Evolutionary conservation across 2,329 filamentous ascomycete species (phyloP).

Genomic region (Metarhizium guizhouense): DNA sequence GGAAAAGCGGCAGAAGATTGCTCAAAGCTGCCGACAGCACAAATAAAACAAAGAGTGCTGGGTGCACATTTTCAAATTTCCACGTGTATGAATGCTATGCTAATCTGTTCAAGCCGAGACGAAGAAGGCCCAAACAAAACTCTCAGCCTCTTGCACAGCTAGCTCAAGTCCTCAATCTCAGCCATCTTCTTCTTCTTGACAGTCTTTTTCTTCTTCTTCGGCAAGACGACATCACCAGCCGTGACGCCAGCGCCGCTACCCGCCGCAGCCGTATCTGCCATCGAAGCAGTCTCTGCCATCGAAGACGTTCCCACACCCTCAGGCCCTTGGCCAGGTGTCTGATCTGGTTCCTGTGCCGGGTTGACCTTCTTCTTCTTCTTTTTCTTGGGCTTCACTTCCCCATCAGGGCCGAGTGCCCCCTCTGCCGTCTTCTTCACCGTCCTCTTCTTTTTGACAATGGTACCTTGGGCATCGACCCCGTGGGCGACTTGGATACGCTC

Average conservation of each 20-base stretch:
- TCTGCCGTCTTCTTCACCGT: constrained; percentile 19
- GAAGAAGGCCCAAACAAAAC: neutral
- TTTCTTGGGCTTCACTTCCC: constrained; percentile 38
- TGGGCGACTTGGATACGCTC: constrained; percentile 65
- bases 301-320: neutral
- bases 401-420: constrained; percentile 13
- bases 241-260: neutral
- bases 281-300: neutral
- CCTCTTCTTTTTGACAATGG: constrained; percentile 60
- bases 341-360: neutral
- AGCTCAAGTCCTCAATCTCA: constrained; percentile 17
- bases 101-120: neutral
- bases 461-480: constrained; percentile 57
- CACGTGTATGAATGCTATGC: neutral
- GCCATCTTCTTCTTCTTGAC: constrained; percentile 30
- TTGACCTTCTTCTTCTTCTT: constrained; percentile 33
- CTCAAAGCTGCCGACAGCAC: too few relatives aligned
- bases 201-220: constrained; percentile 38
- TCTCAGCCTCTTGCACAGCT: too few relatives aligned
- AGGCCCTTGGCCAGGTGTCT: neutral
- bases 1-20: too few relatives aligned
- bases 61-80: too few relatives aligned
- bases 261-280: neutral
- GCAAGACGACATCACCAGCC: constrained; percentile 19
- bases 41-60: neutral